Conservation (phyloP, 108 stramenopile species). For the Skeletonema tropicum region DNA sequence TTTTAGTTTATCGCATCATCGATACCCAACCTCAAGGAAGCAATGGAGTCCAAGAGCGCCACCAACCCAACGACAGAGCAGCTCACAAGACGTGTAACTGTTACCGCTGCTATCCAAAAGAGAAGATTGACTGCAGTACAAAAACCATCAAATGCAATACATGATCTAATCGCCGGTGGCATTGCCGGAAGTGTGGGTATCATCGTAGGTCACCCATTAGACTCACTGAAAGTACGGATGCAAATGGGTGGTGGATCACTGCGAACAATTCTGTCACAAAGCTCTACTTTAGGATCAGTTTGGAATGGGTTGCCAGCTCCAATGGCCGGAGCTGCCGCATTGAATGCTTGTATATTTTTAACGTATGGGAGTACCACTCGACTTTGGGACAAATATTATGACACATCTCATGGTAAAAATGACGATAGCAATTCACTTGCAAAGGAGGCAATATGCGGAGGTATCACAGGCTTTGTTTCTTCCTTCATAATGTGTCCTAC, state of each 20-base stretch:
- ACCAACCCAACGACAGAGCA: too few species aligned
- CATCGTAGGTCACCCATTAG: conserved; percentile 90
- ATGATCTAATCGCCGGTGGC: conserved; percentile 82
- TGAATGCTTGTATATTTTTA: conserved; percentile 89
- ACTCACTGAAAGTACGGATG: conserved; percentile 75
- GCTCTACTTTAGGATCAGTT: conserved; percentile 42
- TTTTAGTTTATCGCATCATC: too few species aligned
- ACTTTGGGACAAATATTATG: conserved; percentile 58
- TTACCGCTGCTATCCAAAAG: background rate
- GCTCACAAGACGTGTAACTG: background rate
- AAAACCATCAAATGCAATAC: conserved; percentile 26
- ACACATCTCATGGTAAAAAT: background rate
- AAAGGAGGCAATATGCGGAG: conserved; percentile 64
- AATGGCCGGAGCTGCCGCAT: conserved; percentile 66
- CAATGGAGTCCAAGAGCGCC: too few species aligned
- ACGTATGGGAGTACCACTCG: conserved; percentile 73
- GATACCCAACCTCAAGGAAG: too few species aligned
- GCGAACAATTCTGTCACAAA: conserved; percentile 9
- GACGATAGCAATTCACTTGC: background rate
- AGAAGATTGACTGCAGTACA: background rate
- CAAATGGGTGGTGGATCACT: conserved; percentile 18
- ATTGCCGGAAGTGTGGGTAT: conserved; percentile 77
- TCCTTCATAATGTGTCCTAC: conserved; percentile 62
- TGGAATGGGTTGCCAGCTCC: conserved; percentile 82
- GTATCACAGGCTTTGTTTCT: conserved; percentile 83